Evolutionary conservation across 2,329 filamentous ascomycete genomes (phyloP), one percentile per base, ranked within the genome.

Genomic region (Hymenoscyphus fructigenus): DNA sequence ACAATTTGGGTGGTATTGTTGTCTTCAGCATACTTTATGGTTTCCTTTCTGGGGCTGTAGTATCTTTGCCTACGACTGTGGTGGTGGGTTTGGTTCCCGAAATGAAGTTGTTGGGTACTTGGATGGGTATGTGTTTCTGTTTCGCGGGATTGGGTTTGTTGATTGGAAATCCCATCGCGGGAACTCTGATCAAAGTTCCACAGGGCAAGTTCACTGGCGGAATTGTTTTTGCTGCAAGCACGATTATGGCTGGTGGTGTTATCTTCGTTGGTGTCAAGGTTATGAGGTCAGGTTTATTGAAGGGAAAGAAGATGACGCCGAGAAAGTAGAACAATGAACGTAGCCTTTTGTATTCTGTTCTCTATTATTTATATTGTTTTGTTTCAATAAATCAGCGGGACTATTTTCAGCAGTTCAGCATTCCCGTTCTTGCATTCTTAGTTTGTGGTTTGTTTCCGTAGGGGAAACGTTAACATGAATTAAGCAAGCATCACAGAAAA

Each of bases 11-110:
- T 0, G 81, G 83, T 1, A 83, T 88, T 64, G 81, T 91, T 57
- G 79, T 85, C 32, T 91, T 90, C 73, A 81, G 84, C 7, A 79
- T 83, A 26, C 74, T 90, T 7, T 91, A 88, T 68, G 89, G 89
- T 23, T 90, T 91, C 72, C 81, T 82, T 26, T 87, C 84, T 0
- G 89, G 89, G 12, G 84, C 84, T 2, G 89, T 87, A 68, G 83
- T 90, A 38, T 84, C 84, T 0, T 77, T 91, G 6, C 79, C 80
- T 0, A 85, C 89, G 0, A 83, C 88, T 0, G 78, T 89, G 14
- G 79, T 92, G 41, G 66, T n/a, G 26, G 65, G 28, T 20, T 64
- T 53, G 26, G 88, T 87, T 20, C 66, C 41, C 2, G 60, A 1
- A 87, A 91, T 71, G 59, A 67, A 2, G 71, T 74, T 0, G 69